phyloP scores from a whole-genome alignment of 257 asterid species.

The Fraxinus quadrangulata region DNA sequence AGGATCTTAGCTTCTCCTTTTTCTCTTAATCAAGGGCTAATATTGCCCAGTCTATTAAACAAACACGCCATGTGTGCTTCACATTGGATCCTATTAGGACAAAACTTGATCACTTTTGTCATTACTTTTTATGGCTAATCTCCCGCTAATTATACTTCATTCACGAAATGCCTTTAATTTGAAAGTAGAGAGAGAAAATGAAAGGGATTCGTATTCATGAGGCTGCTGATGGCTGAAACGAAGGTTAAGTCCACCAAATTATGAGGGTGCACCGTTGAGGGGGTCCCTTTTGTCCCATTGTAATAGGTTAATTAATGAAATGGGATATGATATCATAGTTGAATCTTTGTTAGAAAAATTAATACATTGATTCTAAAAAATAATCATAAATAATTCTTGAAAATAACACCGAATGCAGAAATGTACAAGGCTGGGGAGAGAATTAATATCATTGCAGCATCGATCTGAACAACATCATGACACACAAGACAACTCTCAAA shows the following conservation, averaged over 20 bases:
- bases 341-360: not conserved
- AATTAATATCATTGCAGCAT: not conserved
- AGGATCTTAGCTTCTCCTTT: not conserved
- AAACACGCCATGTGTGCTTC: not conserved
- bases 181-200: not conserved
- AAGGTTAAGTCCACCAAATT: not conserved
- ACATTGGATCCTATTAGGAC: not conserved
- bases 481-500: too few species aligned
- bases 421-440: not conserved
- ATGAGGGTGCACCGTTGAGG: not conserved
- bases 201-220: not conserved
- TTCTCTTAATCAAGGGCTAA: not conserved
- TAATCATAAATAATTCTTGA: not conserved
- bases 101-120: not conserved
- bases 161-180: conserved; percentile 1
- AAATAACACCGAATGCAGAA: not conserved
- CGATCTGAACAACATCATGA: too few species aligned
- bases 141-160: not conserved
- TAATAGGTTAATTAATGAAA: not conserved
- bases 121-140: not conserved
- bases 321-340: not conserved
- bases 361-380: not conserved
- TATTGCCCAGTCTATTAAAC: not conserved
- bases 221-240: not conserved
- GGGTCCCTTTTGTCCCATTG: not conserved